Base-by-base conservation (phyloP, 2,329 filamentous ascomycete genomes). In the Fusarium dimerum region DNA sequence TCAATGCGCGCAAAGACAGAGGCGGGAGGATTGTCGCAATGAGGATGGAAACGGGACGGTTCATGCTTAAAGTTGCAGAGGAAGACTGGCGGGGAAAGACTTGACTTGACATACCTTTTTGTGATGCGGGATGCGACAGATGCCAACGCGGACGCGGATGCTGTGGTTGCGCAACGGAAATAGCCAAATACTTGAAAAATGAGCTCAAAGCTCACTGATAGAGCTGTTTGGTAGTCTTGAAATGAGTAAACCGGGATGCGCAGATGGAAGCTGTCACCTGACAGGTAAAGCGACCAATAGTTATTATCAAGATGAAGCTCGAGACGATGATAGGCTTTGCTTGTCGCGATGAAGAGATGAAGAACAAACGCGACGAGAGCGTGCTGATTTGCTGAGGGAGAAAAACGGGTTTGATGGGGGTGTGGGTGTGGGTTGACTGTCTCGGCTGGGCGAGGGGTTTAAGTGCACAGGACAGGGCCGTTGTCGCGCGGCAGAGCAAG, bases 261-360 rank as follows among this genome's bases (percentile, higher is more conserved):
- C 68, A 70, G 68, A 54, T 58, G 63, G 54, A 56, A 57, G 48
- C 57, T 61, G 80, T 83, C 80, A 83, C 78, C 78, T 81, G 80
- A 82, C 73, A 61, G 62, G 51, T 54, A 52, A 54, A 53, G 67
- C 59, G 69, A 64, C 79, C 80, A 83, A 83, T 82, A 65, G 65
- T 70, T 69, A 69, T 48, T 62, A 59, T 67, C 69, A 78, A 61
- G 64, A 56, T 55, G 68, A 71, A 62, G 72, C 65, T 78, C 65
- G 66, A 66, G 72, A 74, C 70, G 69, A 68, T 81, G 78, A 82
- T 81, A 82, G 80, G 79, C 75, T 66, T 76, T 64, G 62, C 65
- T 66, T 68, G 69, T 73, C 63, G 74, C 70, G 69, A 70, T 65
- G 69, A 69, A 64, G 66, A 71, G 62, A 61, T 59, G 66, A 62